Evolutionary conservation across 2,329 filamentous ascomycete genomes (phyloP).

Genomic region (Graphilbum fragrans): DNA sequence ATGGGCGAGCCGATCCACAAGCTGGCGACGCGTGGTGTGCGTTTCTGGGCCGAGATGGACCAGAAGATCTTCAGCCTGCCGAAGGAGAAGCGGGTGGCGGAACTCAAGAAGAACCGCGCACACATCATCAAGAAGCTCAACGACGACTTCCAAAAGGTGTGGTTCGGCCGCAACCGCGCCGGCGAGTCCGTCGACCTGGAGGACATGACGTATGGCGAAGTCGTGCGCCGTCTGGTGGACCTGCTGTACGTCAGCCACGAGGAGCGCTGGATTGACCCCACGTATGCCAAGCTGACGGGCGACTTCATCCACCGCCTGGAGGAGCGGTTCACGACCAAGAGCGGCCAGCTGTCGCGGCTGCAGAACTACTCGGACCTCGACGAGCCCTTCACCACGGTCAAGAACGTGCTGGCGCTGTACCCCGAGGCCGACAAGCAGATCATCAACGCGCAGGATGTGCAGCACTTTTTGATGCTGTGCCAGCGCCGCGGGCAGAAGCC

Average conservation of each 20-base stretch:
- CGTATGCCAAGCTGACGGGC: conserved; percentile 70
- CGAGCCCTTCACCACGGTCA: conserved; percentile 65
- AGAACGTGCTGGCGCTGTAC: conserved; percentile 70
- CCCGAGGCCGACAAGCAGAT: conserved; percentile 81
- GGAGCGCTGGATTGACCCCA: conserved; percentile 80
- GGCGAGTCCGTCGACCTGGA: conserved; percentile 78
- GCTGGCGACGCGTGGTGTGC: conserved; percentile 87
- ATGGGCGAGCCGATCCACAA: conserved; percentile 99
- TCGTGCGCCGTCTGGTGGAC: conserved; percentile 76
- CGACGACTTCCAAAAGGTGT: conserved; percentile 92
- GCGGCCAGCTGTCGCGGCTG: conserved; percentile 66
- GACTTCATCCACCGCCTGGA: conserved; percentile 96
- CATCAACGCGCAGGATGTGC: conserved; percentile 96
- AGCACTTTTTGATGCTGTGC: conserved; percentile 91
- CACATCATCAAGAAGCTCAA: conserved; percentile 95
- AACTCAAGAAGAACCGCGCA: conserved; percentile 76
- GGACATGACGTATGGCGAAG: conserved; percentile 90
- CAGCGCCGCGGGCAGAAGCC: conserved; percentile 90
- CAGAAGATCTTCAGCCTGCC: conserved; percentile 94
- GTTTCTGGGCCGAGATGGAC: conserved; percentile 98
- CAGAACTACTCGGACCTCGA: conserved; percentile 85
- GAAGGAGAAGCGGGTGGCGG: conserved; percentile 82
- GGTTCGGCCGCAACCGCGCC: conserved; percentile 78
- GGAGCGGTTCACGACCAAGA: conserved; percentile 73
- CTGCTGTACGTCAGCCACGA: conserved; percentile 88